Percentiles rank a stretch among this genome's conserved stretches.
phyloP scores from a whole-genome alignment of 805 yeast genomes.

The Zygosaccharomyces bailii region DNA sequence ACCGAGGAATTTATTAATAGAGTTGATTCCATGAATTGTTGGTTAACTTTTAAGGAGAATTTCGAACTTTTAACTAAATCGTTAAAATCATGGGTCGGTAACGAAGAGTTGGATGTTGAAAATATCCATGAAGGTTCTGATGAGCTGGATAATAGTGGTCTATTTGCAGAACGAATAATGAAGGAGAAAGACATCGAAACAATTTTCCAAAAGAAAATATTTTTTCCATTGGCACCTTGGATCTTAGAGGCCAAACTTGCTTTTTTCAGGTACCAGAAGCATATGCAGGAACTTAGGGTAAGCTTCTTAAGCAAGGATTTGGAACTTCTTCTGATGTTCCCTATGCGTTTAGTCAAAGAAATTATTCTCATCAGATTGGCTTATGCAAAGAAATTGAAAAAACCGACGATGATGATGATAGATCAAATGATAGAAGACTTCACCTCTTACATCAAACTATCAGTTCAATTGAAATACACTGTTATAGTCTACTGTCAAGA shows the following conservation, averaged over 20 bases:
- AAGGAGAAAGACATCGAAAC: slow-evolving; percentile 74
- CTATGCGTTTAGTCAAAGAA: slow-evolving; percentile 75
- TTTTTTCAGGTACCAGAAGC: slow-evolving; percentile 55
- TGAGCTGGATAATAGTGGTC: slow-evolving; percentile 57
- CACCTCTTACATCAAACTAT: slow-evolving; percentile 68
- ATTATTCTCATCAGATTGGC: slow-evolving; percentile 67
- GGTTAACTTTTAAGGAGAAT: slow-evolving; percentile 74
- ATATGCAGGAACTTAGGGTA: slow-evolving; percentile 63
- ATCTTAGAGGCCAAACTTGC: slow-evolving; percentile 75
- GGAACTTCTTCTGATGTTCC: slow-evolving; percentile 66
- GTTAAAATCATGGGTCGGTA: slow-evolving; percentile 78
- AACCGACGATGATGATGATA: slow-evolving; percentile 92
- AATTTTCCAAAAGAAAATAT: slow-evolving; percentile 65
- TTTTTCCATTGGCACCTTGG: slow-evolving; percentile 73
- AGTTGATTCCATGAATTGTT: slow-evolving; percentile 74
- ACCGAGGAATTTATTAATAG: slow-evolving; percentile 60
- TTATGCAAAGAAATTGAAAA: slow-evolving; percentile 72
- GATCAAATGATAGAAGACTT: slow-evolving; percentile 91
- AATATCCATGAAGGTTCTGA: slow-evolving; percentile 33
- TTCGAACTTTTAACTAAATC: slow-evolving; percentile 59
- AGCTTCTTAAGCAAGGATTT: slow-evolving; percentile 69
- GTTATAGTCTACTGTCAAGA: slow-evolving; percentile 54
- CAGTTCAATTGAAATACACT: slow-evolving; percentile 69
- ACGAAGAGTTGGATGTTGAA: slow-evolving; percentile 67
- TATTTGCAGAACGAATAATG: slow-evolving; percentile 78